Evolutionary conservation across 2,329 filamentous ascomycete species (phyloP), one percentile per base, ranked within the genome.

Genomic region (Cladosporium colombiae): DNA sequence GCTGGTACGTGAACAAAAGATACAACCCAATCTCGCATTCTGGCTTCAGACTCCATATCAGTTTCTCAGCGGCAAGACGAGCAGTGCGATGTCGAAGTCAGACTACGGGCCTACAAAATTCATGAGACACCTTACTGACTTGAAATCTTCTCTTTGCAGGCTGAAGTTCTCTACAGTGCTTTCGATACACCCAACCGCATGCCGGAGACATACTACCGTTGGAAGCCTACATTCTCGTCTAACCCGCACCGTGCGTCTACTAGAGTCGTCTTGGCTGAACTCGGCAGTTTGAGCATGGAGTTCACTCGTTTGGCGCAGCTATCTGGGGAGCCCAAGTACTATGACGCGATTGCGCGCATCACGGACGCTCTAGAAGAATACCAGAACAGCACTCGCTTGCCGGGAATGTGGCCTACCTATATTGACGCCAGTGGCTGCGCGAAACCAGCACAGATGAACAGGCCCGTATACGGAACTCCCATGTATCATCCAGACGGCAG

Each of bases 141-240:
- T 14, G 33, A 35, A 35, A 35, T 11, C 33, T 35, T 35, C 33
- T 35, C 33, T 35, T 3, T 35, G 33, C 3, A 35, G 33, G 33
- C 33, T 5, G 90, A 94, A 72, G 85, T 96, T 67, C 81, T 96
- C 35, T 92, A 93, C 81, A 88, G 89, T 62, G 86, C 90, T 4
- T 96, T 96, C 73, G 92, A 96, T 78, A 97, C 94, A 0, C 93
- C 93, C 0, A 97, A 98, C 77, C 88, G 92, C 71, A 96, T 98
- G 91, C 93, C 94, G 2, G 80, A 92, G 6, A 84, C 92, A 5
- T 93, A 89, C 78, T 96, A 94, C 78, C 81, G 84, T 68, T 97
- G 91, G 91, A 85, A 86, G 71, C 91, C 89, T 70, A 79, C 84
- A 18, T 87, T 82, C 71, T 84, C 86, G 11, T 86, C 85, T 3